Percentiles rank a stretch among this genome's conserved stretches.
phyloP scores from a whole-genome alignment of 768 basidiomycete species.

The Suillus subalutaceus region DNA sequence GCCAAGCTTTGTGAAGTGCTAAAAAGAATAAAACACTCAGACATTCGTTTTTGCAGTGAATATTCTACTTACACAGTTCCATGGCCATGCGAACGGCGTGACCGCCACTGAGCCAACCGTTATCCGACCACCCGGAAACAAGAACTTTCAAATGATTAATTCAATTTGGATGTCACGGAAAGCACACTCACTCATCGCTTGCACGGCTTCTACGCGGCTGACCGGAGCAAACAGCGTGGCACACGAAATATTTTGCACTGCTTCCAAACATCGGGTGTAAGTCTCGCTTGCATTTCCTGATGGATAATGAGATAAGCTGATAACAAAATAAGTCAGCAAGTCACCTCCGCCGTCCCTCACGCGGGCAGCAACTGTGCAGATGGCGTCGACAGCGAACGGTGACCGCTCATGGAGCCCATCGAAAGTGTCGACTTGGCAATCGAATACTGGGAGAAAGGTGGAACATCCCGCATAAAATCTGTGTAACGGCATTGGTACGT shows the following conservation, averaged over 20 bases:
- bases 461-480: conserved; percentile 95
- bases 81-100: conserved; percentile 98
- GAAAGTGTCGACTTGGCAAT: conserved; percentile 80
- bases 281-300: conserved; percentile 75
- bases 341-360: conserved; percentile 89
- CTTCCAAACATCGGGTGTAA: conserved; percentile 73
- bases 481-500: conserved; percentile 18
- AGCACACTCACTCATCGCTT: conserved; percentile 81
- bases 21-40: conserved; percentile 10
- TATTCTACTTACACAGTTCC: conserved; percentile 71
- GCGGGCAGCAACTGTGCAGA: conserved; percentile 91
- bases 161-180: background rate
- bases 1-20: conserved; percentile 95
- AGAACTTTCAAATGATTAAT: conserved; percentile 54
- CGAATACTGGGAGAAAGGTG: conserved; percentile 88
- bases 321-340: background rate
- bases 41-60: conserved; percentile 3
- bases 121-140: conserved; percentile 93
- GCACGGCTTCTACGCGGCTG: conserved; percentile 82
- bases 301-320: conserved; percentile 16
- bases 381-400: conserved; percentile 90
- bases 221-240: conserved; percentile 89
- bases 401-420: conserved; percentile 86
- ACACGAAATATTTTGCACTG: conserved; percentile 84
- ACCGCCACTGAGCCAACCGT: conserved; percentile 93